Conservation (phyloP, 148 eudicot species). For the Heliosperma pusillum region DNA sequence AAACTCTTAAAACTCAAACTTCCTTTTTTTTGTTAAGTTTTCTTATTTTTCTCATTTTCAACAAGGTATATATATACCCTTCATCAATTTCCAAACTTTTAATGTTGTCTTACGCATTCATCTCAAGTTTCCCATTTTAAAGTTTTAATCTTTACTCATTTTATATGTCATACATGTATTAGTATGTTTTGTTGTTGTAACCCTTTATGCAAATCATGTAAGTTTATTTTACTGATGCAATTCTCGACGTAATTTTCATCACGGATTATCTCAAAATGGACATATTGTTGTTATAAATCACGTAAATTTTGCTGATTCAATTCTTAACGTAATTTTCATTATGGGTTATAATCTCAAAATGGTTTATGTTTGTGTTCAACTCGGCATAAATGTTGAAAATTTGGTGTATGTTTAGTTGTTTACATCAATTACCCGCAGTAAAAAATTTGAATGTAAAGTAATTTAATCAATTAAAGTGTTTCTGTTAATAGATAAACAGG, state of each 20-base stretch:
- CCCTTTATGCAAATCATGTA: not conserved
- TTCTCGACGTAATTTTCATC: not conserved
- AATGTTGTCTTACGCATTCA: too few species aligned
- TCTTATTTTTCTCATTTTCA: not conserved
- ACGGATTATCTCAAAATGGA: not conserved
- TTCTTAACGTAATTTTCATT: not conserved
- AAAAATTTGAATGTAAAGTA: not conserved
- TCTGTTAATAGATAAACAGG: not conserved
- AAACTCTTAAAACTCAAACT: not conserved
- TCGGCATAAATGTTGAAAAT: not conserved
- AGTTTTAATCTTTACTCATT: constrained; percentile 3
- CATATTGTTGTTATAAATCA: too few species aligned
- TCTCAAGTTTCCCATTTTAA: not conserved
- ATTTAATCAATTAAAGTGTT: not conserved
- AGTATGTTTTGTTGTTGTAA: too few species aligned
- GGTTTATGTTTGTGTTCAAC: too few species aligned
- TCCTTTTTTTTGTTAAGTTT: not conserved
- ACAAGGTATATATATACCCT: constrained; percentile 25
- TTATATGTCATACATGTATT: not conserved
- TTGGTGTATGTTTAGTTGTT: not conserved
- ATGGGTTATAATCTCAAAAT: not conserved
- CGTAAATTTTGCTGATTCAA: too few species aligned
- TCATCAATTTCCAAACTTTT: too few species aligned
- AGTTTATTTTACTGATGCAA: too few species aligned
- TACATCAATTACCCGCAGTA: not conserved